Conservation (phyloP, 2,329 filamentous ascomycete species). For the Dothistroma pini region DNA sequence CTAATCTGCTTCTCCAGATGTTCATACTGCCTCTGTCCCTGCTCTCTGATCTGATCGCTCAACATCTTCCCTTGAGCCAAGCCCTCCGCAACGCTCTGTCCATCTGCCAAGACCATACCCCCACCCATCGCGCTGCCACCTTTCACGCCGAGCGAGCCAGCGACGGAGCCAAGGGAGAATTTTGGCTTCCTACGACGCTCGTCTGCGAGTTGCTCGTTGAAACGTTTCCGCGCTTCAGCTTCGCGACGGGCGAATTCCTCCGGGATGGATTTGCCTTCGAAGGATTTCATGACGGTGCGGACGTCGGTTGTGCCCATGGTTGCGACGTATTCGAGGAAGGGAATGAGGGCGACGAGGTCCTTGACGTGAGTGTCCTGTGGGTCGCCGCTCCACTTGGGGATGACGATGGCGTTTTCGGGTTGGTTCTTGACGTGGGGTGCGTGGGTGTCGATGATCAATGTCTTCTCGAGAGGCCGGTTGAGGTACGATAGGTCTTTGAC, state of each 20-base stretch:
- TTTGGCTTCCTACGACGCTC: conserved; percentile 62
- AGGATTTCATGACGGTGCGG: conserved; percentile 47
- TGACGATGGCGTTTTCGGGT: conserved; percentile 91
- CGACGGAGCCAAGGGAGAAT: conserved; percentile 57
- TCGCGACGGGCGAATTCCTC: conserved; percentile 86
- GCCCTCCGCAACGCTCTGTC: conserved; percentile 66
- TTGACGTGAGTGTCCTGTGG: conserved; percentile 61
- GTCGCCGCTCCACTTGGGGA: conserved; percentile 86
- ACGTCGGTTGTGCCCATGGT: conserved; percentile 90
- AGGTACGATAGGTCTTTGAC: conserved; percentile 99
- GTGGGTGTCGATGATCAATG: conserved; percentile 90
- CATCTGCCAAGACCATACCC: conserved; percentile 52
- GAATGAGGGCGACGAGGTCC: conserved; percentile 82
- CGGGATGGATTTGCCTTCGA: conserved; percentile 80
- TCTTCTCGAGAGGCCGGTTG: conserved; percentile 92
- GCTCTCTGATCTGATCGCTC: conserved; percentile 88
- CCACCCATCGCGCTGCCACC: conserved; percentile 54
- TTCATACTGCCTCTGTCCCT: conserved; percentile 87
- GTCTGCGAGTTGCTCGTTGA: conserved; percentile 70
- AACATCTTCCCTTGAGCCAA: conserved; percentile 94
- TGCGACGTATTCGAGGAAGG: conserved; percentile 95
- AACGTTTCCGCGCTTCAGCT: conserved; percentile 77
- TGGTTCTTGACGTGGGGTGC: conserved; percentile 77
- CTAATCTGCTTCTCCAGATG: conserved; percentile 84
- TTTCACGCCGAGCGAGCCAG: conserved; percentile 72